Evolutionary conservation across 192 early-diverging fungal species (phyloP), one percentile per base, ranked within the genome.

Genomic region (Backusella psychrophila): DNA sequence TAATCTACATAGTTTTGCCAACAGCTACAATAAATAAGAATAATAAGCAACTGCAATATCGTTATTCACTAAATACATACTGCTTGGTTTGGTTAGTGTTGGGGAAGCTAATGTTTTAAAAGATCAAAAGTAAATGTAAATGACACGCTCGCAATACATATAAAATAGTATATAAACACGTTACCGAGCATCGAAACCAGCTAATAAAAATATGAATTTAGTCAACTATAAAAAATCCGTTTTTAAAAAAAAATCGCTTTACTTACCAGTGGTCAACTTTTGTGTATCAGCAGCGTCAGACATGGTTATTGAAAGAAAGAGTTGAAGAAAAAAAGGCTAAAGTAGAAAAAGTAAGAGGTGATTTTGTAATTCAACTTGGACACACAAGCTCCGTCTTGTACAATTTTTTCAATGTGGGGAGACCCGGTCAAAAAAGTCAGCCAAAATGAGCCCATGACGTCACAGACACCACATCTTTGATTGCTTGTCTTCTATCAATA

Each of bases 1-100:
- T 94, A 97, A 86, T 99, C 98, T 72, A 92, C 91, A 86, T 97
- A 99, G 91, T 97, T 96, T 91, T 99, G 98, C 96, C 96, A 97
- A 91, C 98, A 99, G 91, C 77, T 78, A 66, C 17, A 66, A 33
- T 34, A 72, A 72, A 72, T 19, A 70, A 53, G 33, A n/a, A 42
- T 6, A 67, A 26, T 23, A 15, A 29, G 39, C 17, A 44, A 44
- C 15, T 17, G 42, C 46, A n/a, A n/a, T 49, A 49, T n/a, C 46
- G 6, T n/a, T 49, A 49, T 49, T 49, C 17, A n/a, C 46, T 19
- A 49, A 49, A 31, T 49, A 66, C 63, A 15, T 78, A 78, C 77
- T 94, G 93, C 90, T 95, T 97, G 80, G 95, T 97, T 91, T 99
- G 96, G 89, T 99, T 97, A 81, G 91, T 92, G 93, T 99, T 99